A percentile compares a stretch with the other conserved stretches of the same genome.
Conservation (phyloP, 371 early-diverging fungal species). For the Mortierella polycephala region DNA sequence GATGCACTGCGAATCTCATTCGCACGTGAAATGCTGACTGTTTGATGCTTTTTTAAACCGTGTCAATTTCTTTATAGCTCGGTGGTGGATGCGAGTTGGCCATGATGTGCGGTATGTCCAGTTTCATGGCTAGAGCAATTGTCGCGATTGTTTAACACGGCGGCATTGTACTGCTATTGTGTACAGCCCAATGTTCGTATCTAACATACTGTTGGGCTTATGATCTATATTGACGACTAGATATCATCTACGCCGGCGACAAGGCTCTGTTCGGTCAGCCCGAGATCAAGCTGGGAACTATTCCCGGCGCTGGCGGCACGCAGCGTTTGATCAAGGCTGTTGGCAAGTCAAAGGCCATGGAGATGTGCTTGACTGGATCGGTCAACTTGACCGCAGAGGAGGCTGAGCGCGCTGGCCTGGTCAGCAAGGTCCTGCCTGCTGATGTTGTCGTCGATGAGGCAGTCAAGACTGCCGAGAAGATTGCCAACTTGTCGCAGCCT, state of each 20-base stretch:
- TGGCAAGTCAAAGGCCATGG: constrained; percentile 99
- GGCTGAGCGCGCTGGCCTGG: constrained; percentile 88
- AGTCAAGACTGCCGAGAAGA: constrained; percentile 87
- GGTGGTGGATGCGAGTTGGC: constrained; percentile 99
- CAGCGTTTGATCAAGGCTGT: constrained; percentile 94
- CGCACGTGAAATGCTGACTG: constrained; percentile 1
- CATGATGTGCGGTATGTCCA: constrained; percentile 90
- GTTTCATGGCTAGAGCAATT: constrained; percentile 8
- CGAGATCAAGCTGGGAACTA: constrained; percentile 97
- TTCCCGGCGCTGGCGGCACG: constrained; percentile 93
- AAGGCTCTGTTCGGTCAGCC: constrained; percentile 98
- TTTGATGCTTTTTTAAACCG: neutral
- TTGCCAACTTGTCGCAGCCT: constrained; percentile 88
- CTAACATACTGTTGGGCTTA: neutral
- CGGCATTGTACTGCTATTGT: neutral
- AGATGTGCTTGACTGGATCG: constrained; percentile 91
- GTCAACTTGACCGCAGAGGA: constrained; percentile 89
- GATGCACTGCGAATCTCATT: neutral
- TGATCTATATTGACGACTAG: constrained; percentile 8
- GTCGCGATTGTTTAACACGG: neutral
- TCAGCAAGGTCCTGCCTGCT: constrained; percentile 90
- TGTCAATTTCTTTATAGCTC: constrained; percentile 60
- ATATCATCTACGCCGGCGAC: constrained; percentile 98
- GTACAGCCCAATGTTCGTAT: too few relatives aligned
- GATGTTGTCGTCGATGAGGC: constrained; percentile 91